Evolutionary conservation across 768 basidiomycete genomes (phyloP), one percentile per base, ranked within the genome.

Genomic region (Tulasnella sp.): DNA sequence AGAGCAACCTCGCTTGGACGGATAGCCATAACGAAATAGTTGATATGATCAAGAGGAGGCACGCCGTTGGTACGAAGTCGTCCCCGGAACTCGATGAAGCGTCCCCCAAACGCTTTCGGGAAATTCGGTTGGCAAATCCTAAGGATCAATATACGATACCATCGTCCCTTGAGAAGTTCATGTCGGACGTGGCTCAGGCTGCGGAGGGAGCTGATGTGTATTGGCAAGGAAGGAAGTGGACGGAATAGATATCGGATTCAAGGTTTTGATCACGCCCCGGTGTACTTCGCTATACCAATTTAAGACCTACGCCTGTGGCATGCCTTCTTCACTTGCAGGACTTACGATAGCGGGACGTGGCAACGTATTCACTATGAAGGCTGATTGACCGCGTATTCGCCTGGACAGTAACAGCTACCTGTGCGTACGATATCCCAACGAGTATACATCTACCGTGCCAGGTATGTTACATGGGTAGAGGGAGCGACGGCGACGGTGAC

Each of bases 211-310:
- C 64, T 3, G 64, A 69, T 6, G 64, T 69, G 34, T 69, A 69
- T 37, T 69, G 64, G 64, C 31, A 18, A 69, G 64, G 31, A 31
- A 28, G n/a, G 64, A 69, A 69, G 64, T 69, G 64, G 64, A 37
- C n/a, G 9, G 64, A 31, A 24, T 46, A 11, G 50, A 18, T 54
- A 46, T 46, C 44, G 2, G 44, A 50, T 5, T 50, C 18, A 4
- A n/a, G 5, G 3, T 3, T 22, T 5, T 11, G 50, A 54, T 0
- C 2, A 20, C 3, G 9, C n/a, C 22, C 50, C 4, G 24, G 6
- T 46, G 44, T 46, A 46, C 2, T 54, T 3, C 50, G 12, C n/a
- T n/a, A n/a, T n/a, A 14, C 7, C 14, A 31, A 37, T 16, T 12
- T 34, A 28, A 16, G 24, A 18, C 3, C 22, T 54, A 54, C 50